Evolutionary conservation across 1,284 basidiomycete genomes (phyloP), one percentile per base, ranked within the genome.

Genomic region (Wolfiporia cocos): DNA sequence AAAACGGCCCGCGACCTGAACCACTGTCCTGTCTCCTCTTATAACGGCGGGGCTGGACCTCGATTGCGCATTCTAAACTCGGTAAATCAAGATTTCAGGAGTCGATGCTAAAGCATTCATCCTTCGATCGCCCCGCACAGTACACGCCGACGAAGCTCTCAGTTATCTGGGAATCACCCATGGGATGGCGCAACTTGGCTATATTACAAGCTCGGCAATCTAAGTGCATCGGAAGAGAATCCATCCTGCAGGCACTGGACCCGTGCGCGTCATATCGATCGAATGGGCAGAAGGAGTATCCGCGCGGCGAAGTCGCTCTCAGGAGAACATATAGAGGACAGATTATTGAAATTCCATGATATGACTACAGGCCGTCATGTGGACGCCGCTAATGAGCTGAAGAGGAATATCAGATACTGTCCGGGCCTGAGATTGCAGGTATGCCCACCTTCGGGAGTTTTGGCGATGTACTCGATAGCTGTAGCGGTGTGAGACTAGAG

Each of bases 391-490:
- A 63, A 47, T 60, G 55, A 50, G 54, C 52, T 58, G 37, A 29
- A 38, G 35, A n/a, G 28, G 26, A 20, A 19, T 31, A 31, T 48
- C 37, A 50, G 41, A 36, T 42, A 35, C 34, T 20, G 17, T 29
- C 20, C 22, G 22, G 22, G 23, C 19, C 15, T 26, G 12, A 10
- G n/a, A n/a, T n/a, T n/a, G 10, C 19, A 37, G 39, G 34, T 14
- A 40, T 31, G 56, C 72, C 49, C 48, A 89, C 87, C 92, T 71
- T 89, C 92, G 51, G 92, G 91, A 39, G 91, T 91, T 72, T 95
- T 93, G 58, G 82, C 82, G 66, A 99, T 92, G 68, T 99, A 99
- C 68, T 98, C 92, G 62, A 99, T 92, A 43, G 95, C 95, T 95
- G 56, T 10, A 31, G 9, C 29, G 41, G 15, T 6, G 29, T 19